Evolutionary conservation across 2,329 filamentous ascomycete genomes (phyloP), one percentile per base, ranked within the genome.

Genomic region (Geosmithia morbida): DNA sequence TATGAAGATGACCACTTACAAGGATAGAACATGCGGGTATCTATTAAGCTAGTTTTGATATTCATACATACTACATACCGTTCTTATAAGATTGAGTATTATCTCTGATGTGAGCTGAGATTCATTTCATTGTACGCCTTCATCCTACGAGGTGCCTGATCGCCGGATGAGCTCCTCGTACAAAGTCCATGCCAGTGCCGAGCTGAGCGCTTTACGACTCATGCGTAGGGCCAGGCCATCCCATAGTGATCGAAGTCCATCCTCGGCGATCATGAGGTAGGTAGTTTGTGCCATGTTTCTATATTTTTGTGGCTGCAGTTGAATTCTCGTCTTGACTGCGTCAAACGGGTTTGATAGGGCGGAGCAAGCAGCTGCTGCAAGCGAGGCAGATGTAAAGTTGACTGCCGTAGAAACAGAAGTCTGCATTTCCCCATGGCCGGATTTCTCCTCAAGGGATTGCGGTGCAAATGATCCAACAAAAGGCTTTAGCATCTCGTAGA

Each of bases 301-400:
- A 59, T 97, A 98, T 49, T 77, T 74, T 7, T 71, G 71, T 3
- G 92, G 92, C 69, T 94, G 86, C 33, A 98, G 72, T 66, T 98
- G 92, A 55, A 98, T 80, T 45, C 92, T 72, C 19, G 92, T 98
- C 69, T 98, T 98, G 63, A 97, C 81, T 1, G 88, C 88, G 64
- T 98, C 92, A 58, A 97, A 97, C 0, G 92, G 92, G 62, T 98
- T 98, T 8, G 92, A 96, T 39, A 97, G 73, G 3, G 83, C 82
- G 1, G 89, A 96, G 48, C 88, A 94, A 29, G 85, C 68, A 1
- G 82, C 83, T 1, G 87, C 90, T 3, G 90, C 88, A 3, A 89
- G 59, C 3, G 87, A 79, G 13, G 86, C 90, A 0, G 87, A 90
- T 14, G 77, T 69, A 57, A 96, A 96, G 62, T 98, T 95, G 56